Conservation (phyloP, 805 yeast species). For the Starmerella powellii region DNA sequence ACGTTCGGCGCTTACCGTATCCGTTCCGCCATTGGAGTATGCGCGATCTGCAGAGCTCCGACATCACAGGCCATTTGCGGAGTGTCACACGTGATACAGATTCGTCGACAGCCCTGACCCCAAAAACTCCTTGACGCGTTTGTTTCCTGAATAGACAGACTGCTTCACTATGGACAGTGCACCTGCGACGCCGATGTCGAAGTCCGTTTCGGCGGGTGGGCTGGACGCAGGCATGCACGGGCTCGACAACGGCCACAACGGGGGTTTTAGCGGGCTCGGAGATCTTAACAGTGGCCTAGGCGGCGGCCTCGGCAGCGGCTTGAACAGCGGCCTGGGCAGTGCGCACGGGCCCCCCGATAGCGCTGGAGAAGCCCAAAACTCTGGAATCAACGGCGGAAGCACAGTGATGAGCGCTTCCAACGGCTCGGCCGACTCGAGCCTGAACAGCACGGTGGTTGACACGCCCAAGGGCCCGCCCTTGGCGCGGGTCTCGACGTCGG, state of each 20-base stretch:
- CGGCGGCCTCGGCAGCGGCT: not conserved
- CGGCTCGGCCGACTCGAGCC: not conserved
- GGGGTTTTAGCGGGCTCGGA: not conserved
- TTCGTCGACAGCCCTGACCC: too few relatives aligned
- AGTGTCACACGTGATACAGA: too few relatives aligned
- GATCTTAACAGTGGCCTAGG: not conserved
- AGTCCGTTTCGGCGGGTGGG: not conserved
- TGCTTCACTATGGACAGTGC: not conserved
- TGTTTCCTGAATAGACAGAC: not conserved
- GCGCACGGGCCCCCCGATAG: too few relatives aligned
- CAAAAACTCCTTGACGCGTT: slow-evolving; percentile 1
- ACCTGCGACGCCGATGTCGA: not conserved
- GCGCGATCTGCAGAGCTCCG: too few relatives aligned
- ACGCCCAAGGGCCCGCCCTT: slow-evolving; percentile 17
- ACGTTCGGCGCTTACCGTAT: too few relatives aligned
- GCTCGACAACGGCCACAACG: not conserved
- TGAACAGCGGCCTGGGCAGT: not conserved
- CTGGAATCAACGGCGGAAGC: too few relatives aligned
- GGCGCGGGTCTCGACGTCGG: slow-evolving; percentile 9
- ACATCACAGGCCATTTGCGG: too few relatives aligned
- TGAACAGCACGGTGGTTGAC: not conserved
- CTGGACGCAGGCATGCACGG: not conserved
- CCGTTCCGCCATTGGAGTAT: too few relatives aligned
- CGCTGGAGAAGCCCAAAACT: too few relatives aligned
- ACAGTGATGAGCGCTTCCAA: too few relatives aligned